Evolutionary conservation across 192 early-diverging fungal species (phyloP).

Genomic region (Rhizophagus sp.): DNA sequence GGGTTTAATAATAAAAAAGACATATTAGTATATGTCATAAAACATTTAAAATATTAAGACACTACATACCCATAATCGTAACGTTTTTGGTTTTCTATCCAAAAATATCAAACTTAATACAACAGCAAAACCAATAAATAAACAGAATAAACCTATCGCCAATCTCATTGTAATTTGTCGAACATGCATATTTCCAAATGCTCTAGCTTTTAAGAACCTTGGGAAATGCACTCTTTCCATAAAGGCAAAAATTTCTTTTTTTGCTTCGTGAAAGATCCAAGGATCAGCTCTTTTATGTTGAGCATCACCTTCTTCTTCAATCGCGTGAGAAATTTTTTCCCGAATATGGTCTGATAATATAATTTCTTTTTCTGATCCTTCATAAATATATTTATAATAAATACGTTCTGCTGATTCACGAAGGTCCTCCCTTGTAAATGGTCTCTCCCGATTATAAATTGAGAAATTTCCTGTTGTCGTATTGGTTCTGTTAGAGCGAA

Average conservation of each 20-base stretch:
- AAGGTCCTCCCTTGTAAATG: constrained; percentile 49
- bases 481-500: constrained; percentile 23
- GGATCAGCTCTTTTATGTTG: constrained; percentile 43
- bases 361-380: constrained; percentile 51
- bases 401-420: constrained; percentile 56
- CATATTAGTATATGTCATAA: not conserved
- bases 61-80: constrained; percentile 53
- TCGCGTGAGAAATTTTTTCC: constrained; percentile 31
- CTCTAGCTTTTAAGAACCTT: constrained; percentile 52
- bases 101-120: constrained; percentile 57
- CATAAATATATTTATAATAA: constrained; percentile 53
- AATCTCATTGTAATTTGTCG: constrained; percentile 49
- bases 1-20: not conserved
- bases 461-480: constrained; percentile 24
- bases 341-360: constrained; percentile 45
- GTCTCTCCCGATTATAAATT: constrained; percentile 15
- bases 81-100: constrained; percentile 40
- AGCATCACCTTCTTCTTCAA: constrained; percentile 30
- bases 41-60: not conserved
- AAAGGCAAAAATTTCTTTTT: constrained; percentile 50
- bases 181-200: constrained; percentile 56
- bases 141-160: constrained; percentile 48
- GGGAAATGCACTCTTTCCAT: constrained; percentile 59
- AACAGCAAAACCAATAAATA: constrained; percentile 55
- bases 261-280: constrained; percentile 55